Evolutionary conservation across 257 asterid genomes (phyloP), one percentile per base, ranked within the genome.

Genomic region (Paulownia fortunei): DNA sequence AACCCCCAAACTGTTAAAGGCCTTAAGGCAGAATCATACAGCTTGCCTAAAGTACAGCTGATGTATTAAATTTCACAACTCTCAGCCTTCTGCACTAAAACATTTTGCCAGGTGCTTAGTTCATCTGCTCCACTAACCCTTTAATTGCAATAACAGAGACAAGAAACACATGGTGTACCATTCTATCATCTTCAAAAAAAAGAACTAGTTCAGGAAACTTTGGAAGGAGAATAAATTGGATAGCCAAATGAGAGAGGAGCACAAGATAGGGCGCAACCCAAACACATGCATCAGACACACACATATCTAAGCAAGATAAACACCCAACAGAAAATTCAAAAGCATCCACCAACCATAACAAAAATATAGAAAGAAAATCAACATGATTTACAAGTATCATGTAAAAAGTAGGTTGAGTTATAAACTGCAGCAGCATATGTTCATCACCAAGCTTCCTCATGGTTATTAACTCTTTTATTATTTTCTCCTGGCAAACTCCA

Each of bases 21-120:
- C 24, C 24, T 24, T 19, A 79, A 10, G 10, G 51, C 54, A 72
- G 58, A 55, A 54, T 64, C 59, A 72, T 67, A 47, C 19, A 73
- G 79, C 23, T 1, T 64, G 23, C 27, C n/a, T 23, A 44, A 61
- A 44, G 2, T 49, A 61, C 30, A 69, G 39, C 27, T 58, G 1
- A 47, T 51, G 16, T 12, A 41, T 5, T 52, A 8, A 42, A 12
- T 30, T 34, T 36, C 2, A 51, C 2, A 64, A 11, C 4, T 23
- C 23, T 44, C 10, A 44, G 19, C 39, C 70, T 62, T 42, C 19
- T 36, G 26, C 4, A 41, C n/a, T 9, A 27, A 9, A 27, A 59
- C 6, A 46, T 30, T 24, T n/a, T 23, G 9, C 60, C 42, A 61
- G 9, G 46, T 46, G 11, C 11, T 23, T 34, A 71, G 10, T 71